phyloP scores from a whole-genome alignment of 192 early-diverging fungal genomes.

The Thamnidium elegans region DNA sequence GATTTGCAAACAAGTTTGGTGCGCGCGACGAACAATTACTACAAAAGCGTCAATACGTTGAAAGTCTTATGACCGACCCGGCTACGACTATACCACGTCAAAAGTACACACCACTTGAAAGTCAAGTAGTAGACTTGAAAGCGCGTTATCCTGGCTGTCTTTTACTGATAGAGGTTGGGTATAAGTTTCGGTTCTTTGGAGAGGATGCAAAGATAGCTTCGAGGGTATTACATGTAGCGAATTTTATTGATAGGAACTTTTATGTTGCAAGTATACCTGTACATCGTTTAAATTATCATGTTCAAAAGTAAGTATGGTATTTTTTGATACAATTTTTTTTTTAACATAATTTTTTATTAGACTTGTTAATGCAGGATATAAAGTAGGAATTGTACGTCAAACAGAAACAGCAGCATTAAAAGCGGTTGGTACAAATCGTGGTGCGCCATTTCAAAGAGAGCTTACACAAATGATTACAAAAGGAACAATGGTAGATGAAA shows the following conservation, averaged over 20 bases:
- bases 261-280: constrained; percentile 77
- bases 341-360: constrained; percentile 21
- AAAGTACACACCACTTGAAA: constrained; percentile 80
- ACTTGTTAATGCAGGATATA: constrained; percentile 77
- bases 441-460: constrained; percentile 64
- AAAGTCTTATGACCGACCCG: neutral
- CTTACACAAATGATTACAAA: constrained; percentile 68
- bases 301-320: constrained; percentile 62
- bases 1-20: neutral
- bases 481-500: constrained; percentile 54
- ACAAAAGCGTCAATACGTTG: neutral
- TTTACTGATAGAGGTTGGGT: constrained; percentile 90
- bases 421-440: constrained; percentile 63
- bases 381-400: constrained; percentile 84
- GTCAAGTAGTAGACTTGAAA: constrained; percentile 77
- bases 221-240: constrained; percentile 74
- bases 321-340: too few species aligned
- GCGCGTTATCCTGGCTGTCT: constrained; percentile 65
- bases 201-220: constrained; percentile 82
- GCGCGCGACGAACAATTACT: neutral
- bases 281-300: constrained; percentile 76
- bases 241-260: constrained; percentile 77
- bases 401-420: constrained; percentile 86
- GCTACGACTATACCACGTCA: neutral
- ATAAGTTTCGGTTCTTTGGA: constrained; percentile 91